Conservation (phyloP, 345 rosid genomes). For the Eucalyptus curtisii region DNA sequence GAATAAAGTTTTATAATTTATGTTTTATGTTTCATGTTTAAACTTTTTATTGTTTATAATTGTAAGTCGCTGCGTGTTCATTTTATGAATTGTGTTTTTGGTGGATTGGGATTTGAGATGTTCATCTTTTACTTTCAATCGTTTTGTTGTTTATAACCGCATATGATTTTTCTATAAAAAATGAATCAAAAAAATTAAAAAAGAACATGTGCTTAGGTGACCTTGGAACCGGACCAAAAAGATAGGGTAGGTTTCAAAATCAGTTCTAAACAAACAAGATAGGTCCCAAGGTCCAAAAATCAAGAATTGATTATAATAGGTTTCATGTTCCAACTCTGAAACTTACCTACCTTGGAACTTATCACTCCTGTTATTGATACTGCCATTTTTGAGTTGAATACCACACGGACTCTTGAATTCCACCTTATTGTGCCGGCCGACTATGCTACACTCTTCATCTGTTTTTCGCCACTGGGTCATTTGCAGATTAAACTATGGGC, state of each 20-base stretch:
- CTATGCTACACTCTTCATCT: background rate
- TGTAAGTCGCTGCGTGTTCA: fast-evolving
- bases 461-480: background rate
- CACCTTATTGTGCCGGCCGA: background rate
- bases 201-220: fast-evolving
- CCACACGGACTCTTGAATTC: background rate
- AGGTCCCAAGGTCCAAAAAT: fast-evolving
- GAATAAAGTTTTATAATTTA: too few species aligned
- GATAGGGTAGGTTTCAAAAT: too few species aligned
- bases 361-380: background rate
- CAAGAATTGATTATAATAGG: fast-evolving
- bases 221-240: fast-evolving
- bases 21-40: fast-evolving
- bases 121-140: too few species aligned
- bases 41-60: too few species aligned
- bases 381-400: background rate
- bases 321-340: too few species aligned
- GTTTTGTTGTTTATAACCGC: fast-evolving
- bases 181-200: too few species aligned
- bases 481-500: background rate
- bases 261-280: too few species aligned
- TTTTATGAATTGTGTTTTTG: too few species aligned
- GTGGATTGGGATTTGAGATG: too few species aligned
- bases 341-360: too few species aligned
- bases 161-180: too few species aligned